Percentiles rank a stretch among this genome's conserved stretches.
Evolutionary conservation across 2,329 filamentous ascomycete species (phyloP).

Genomic region (Verticillium albo-atrum): DNA sequence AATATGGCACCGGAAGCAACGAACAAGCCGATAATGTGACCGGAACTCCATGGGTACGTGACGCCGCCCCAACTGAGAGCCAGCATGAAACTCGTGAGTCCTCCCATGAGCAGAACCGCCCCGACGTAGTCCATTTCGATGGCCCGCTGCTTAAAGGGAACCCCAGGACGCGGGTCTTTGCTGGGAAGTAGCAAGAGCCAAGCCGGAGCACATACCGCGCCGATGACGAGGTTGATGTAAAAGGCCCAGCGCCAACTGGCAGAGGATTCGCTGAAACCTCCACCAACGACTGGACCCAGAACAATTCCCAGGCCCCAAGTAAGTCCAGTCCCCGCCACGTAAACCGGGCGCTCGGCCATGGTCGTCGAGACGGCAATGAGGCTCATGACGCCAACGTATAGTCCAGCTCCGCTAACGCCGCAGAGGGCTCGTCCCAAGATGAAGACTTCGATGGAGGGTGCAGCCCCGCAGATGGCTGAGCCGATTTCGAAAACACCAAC

Average conservation of each 20-base stretch:
- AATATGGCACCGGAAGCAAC: slow-evolving; percentile 19
- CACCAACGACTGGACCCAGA: slow-evolving; percentile 32
- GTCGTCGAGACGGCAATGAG: slow-evolving; percentile 16
- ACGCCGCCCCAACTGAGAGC: slow-evolving; percentile 46
- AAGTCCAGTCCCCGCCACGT: slow-evolving; percentile 18
- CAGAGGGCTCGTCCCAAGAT: slow-evolving; percentile 39
- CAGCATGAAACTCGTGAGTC: slow-evolving; percentile 35
- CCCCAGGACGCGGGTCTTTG: slow-evolving; percentile 14
- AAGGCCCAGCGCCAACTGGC: slow-evolving; percentile 38
- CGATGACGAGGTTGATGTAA: slow-evolving; percentile 52
- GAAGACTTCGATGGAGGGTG: slow-evolving; percentile 35
- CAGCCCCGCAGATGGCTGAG: slow-evolving; percentile 34
- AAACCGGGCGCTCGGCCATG: slow-evolving; percentile 17
- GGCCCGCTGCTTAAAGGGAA: slow-evolving; percentile 19
- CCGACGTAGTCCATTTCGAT: slow-evolving; percentile 40
- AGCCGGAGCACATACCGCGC: slow-evolving; percentile 22
- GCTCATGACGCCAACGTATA: slow-evolving; percentile 27
- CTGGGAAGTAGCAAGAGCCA: slow-evolving; percentile 23
- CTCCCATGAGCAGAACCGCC: slow-evolving; percentile 35
- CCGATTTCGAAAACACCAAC: slow-evolving; percentile 32
- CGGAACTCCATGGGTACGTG: slow-evolving; percentile 40
- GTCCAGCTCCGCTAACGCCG: slow-evolving; percentile 35
- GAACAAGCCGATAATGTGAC: slow-evolving; percentile 38
- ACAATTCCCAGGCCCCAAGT: slow-evolving; percentile 36
- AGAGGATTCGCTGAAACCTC: slow-evolving; percentile 33